These are phyloP conservation scores for Cercospora sp. DNA, from an alignment of 2,329 filamentous ascomycete genomes.

Conservation along the genomic window DNA sequence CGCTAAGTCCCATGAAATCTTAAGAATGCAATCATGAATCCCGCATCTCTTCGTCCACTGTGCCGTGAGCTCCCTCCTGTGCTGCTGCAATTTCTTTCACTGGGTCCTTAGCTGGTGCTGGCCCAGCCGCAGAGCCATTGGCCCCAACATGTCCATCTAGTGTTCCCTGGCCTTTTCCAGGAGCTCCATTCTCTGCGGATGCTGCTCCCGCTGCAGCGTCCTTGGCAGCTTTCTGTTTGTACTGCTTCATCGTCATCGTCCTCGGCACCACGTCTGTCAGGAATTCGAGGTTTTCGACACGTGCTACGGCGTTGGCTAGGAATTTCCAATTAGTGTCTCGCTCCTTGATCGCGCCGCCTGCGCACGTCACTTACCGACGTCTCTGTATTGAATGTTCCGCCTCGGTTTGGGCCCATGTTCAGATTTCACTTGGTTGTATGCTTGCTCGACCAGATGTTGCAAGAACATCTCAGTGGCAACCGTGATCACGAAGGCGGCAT, in stretches of 20 bases:
- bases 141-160: constrained; percentile 23
- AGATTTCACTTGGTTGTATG: constrained; percentile 82
- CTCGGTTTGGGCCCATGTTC: constrained; percentile 76
- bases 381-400: constrained; percentile 92
- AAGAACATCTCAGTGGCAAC: constrained; percentile 96
- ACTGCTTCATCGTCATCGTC: constrained; percentile 76
- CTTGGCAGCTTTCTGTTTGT: constrained; percentile 60
- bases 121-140: constrained; percentile 15
- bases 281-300: constrained; percentile 93
- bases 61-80: background rate
- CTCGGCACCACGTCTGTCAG: constrained; percentile 86
- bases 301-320: constrained; percentile 77
- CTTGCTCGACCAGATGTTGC: constrained; percentile 82
- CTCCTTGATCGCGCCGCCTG: background rate
- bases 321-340: background rate
- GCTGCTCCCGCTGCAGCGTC: constrained; percentile 23
- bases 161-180: constrained; percentile 18
- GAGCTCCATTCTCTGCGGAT: constrained; percentile 1
- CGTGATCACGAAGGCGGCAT: constrained; percentile 90
- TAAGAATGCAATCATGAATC: background rate
- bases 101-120: background rate
- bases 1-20: background rate
- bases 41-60: constrained; percentile 10
- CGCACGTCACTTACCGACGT: constrained; percentile 64
- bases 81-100: constrained; percentile 9